Evolutionary conservation across 2,329 filamentous ascomycete species (phyloP).

Genomic region (Endothia cerciana): DNA sequence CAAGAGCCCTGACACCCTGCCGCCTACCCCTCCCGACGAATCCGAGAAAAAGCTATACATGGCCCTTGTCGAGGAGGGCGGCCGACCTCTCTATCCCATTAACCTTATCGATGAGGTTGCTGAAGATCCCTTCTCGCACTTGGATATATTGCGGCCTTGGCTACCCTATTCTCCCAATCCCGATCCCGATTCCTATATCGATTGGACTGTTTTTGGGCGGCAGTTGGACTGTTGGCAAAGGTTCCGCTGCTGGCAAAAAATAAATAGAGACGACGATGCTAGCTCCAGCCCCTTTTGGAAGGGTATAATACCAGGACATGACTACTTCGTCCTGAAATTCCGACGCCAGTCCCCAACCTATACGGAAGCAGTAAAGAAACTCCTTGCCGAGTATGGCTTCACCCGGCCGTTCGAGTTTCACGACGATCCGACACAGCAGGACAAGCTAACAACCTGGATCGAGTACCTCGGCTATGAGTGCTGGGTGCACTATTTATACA

Average conservation of each 20-base stretch:
- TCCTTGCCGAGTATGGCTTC: constrained; percentile 38
- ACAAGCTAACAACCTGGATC: constrained; percentile 44
- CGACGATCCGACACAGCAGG: constrained; percentile 37
- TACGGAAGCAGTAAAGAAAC: constrained; percentile 34
- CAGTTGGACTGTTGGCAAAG: too few species aligned
- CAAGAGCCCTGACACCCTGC: too few species aligned
- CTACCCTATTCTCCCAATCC: background rate
- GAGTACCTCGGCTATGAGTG: constrained; percentile 42
- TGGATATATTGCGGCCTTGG: constrained; percentile 5
- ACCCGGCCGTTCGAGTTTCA: constrained; percentile 37
- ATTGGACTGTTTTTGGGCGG: too few species aligned
- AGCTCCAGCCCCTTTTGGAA: too few species aligned
- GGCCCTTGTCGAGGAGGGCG: background rate
- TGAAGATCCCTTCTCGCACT: background rate
- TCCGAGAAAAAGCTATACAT: background rate
- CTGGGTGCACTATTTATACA: constrained; percentile 30
- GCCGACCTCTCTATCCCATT: background rate
- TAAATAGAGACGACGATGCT: too few species aligned
- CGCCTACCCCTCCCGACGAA: too few species aligned
- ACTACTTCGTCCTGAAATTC: constrained; percentile 10
- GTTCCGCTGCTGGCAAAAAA: too few species aligned
- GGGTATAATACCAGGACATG: too few species aligned
- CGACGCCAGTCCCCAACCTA: constrained; percentile 31
- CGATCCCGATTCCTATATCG: too few species aligned
- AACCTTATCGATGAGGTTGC: background rate